A percentile compares a stretch with the other conserved stretches of the same genome.
Conservation (phyloP, 2,329 filamentous ascomycete genomes). For the Rhynchosporium secalis region DNA sequence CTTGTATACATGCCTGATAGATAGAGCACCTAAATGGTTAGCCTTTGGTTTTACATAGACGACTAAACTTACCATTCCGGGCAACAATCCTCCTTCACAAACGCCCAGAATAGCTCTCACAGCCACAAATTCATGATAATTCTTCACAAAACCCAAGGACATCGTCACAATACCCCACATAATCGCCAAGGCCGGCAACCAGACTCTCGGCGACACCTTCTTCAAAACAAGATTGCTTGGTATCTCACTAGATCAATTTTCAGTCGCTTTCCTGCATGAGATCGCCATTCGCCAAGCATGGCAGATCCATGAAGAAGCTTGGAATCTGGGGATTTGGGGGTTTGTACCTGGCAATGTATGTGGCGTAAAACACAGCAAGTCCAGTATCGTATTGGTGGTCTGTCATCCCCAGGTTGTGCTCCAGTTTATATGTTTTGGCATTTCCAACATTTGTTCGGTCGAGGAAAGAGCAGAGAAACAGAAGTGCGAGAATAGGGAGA, state of each 20-base stretch:
- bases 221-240: conserved; percentile 60
- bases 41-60: neutral
- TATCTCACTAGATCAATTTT: conserved; percentile 44
- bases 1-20: conserved; percentile 61
- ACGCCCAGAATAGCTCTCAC: conserved; percentile 62
- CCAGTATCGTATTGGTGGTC: conserved; percentile 65
- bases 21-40: conserved; percentile 56
- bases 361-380: conserved; percentile 64
- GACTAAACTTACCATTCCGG: conserved; percentile 55
- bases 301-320: no score
- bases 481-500: conserved; percentile 60
- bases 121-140: conserved; percentile 54
- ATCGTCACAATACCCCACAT: conserved; percentile 69
- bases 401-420: conserved; percentile 56
- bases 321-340: neutral
- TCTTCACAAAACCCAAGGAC: conserved; percentile 51
- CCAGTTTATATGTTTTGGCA: conserved; percentile 64
- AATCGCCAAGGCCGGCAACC: conserved; percentile 63
- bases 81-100: conserved; percentile 64
- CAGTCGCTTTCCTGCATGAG: neutral
- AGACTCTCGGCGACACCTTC: conserved; percentile 53
- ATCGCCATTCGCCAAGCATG: neutral
- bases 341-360: conserved; percentile 58
- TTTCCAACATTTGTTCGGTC: conserved; percentile 76
- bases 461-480: conserved; percentile 65